A percentile compares a stretch with the other conserved stretches of the same genome.
These are phyloP conservation scores for Pseudogymnoascus sp. DNA, from an alignment of 2,329 filamentous ascomycete species.

Conservation along the genomic window DNA sequence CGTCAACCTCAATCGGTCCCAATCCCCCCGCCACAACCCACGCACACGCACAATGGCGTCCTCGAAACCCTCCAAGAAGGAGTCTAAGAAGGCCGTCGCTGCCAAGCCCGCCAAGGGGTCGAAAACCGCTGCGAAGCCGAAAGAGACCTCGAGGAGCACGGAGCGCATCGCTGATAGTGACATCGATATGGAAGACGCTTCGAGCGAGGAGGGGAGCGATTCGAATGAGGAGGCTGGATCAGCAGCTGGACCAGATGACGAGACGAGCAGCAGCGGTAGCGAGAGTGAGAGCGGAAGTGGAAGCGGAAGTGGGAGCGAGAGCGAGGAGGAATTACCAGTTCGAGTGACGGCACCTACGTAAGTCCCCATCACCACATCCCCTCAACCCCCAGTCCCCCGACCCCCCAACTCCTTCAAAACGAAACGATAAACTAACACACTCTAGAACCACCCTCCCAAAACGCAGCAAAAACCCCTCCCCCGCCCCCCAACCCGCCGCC, in stretches of 20 bases:
- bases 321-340: constrained; percentile 26
- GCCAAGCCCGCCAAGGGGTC: constrained; percentile 16
- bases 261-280: constrained; percentile 8
- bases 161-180: constrained; percentile 25
- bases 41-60: not conserved
- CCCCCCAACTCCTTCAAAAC: constrained; percentile 1
- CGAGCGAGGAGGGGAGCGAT: constrained; percentile 12
- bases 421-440: constrained; percentile 1
- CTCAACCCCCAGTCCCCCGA: constrained; percentile 13
- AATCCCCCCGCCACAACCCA: not conserved
- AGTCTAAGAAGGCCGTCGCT: constrained; percentile 19
- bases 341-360: constrained; percentile 6
- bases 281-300: constrained; percentile 23
- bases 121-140: constrained; percentile 17
- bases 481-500: not conserved
- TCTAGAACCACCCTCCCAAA: constrained; percentile 11
- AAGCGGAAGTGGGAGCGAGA: constrained; percentile 22
- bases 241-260: constrained; percentile 15
- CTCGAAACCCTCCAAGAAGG: constrained; percentile 12
- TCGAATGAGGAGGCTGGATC: constrained; percentile 20
- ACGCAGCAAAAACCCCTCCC: constrained; percentile 12
- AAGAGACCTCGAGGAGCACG: constrained; percentile 23
- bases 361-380: constrained; percentile 7
- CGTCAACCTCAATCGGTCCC: not conserved
- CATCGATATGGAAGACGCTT: constrained; percentile 14